Percentiles rank a stretch among this genome's conserved stretches.
Evolutionary conservation across 768 basidiomycete species (phyloP).

Genomic region (Pleurotus tuber-regium): DNA sequence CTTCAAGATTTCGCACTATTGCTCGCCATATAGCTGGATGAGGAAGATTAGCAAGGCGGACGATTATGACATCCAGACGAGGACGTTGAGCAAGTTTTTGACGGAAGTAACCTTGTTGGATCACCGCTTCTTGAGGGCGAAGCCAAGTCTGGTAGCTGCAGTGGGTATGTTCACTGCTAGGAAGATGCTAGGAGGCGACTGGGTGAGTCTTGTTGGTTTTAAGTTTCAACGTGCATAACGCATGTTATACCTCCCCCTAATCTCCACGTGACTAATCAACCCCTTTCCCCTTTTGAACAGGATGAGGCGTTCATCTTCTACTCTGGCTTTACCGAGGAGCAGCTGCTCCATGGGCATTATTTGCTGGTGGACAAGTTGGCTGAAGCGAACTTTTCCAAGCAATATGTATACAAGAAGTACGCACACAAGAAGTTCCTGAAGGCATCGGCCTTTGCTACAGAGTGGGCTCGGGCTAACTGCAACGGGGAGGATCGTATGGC

Average conservation of each 20-base stretch:
- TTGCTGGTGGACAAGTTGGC: conserved; percentile 82
- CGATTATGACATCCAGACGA: conserved; percentile 96
- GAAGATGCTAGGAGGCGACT: conserved; percentile 90
- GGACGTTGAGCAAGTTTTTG: conserved; percentile 96
- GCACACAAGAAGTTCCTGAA: conserved; percentile 97
- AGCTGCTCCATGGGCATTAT: conserved; percentile 77
- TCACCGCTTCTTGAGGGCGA: conserved; percentile 87
- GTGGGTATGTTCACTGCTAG: conserved; percentile 97
- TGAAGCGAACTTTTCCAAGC: conserved; percentile 74
- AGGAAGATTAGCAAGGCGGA: conserved; percentile 98
- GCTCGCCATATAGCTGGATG: conserved; percentile 99
- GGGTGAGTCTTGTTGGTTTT: conserved; percentile 64
- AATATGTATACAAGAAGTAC: conserved; percentile 95
- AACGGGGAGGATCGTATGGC: conserved; percentile 43
- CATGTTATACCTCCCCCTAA: neutral
- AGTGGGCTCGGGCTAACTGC: conserved; percentile 63
- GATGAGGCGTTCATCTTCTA: conserved; percentile 89
- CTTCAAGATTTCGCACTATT: conserved; percentile 95
- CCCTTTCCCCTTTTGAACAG: conserved; percentile 46
- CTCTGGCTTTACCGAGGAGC: conserved; percentile 88
- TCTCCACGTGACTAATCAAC: conserved; percentile 39
- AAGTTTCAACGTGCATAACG: conserved; percentile 13
- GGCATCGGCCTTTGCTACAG: conserved; percentile 74
- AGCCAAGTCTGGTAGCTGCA: conserved; percentile 91
- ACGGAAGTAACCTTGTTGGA: conserved; percentile 95